Base-by-base conservation (phyloP, 2,329 filamentous ascomycete species). In the Neonectria punicea region DNA sequence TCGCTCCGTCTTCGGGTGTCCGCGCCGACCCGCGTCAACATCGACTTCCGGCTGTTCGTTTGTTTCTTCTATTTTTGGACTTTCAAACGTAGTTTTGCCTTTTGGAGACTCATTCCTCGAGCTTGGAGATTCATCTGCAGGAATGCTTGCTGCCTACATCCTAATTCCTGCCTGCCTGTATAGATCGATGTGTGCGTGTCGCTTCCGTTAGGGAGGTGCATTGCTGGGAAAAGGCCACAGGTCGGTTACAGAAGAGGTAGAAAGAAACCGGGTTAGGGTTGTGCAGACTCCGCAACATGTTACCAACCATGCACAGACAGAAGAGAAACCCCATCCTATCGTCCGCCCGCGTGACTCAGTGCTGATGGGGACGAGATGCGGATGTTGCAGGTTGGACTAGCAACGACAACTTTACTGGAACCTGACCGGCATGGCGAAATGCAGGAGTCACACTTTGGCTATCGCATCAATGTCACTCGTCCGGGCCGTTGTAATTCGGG, bases 1-100 rank as follows among this genome's bases (percentile, higher is more conserved):
- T 39, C 46, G 28, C 59, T 60, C 59, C 56, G 54, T 51, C 53
- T 25, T 66, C 69, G 63, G 70, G 59, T 61, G 65, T 43, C 50
- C 69, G 70, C 56, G 53, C 67, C 70, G 70, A 64, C 63, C 61
- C 51, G 59, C 49, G 53, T 28, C 41, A 56, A 43, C n/a, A 51
- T 51, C 32, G 30, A 34, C 49, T 34, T 22, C 43, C 44, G 55
- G 32, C 9, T 20, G 9, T 41, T 36, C n/a, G 34, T 50, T 36
- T 22, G 34, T 13, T 34, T 58, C 36, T 53, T 39, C 20, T 63
- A 63, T 63, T 63, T 63, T 63, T 63, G 54, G 61, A 28, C 28
- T 10, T 58, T 34, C 34, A 34, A 49, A 20, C 9, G 44, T 18
- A 39, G 30, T 43, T 59, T 36, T 14, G 5, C 5, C 14, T n/a